phyloP scores from a whole-genome alignment of 108 stramenopile species.

The Phaeodactylum tricornutum region DNA sequence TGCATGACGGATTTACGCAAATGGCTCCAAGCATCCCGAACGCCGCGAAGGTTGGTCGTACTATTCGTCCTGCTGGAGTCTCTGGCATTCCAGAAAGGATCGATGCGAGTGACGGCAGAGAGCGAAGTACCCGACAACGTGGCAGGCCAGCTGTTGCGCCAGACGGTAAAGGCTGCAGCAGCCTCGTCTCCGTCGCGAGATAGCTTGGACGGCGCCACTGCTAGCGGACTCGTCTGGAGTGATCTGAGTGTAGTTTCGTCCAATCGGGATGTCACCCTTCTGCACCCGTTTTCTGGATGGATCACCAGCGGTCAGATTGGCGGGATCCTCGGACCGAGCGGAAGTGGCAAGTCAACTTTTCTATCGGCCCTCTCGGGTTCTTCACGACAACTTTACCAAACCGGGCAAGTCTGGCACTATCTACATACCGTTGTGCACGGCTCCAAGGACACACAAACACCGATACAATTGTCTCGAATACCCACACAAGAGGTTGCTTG shows the following conservation, averaged over 20 bases:
- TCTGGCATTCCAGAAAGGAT: too few relatives aligned
- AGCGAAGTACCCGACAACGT: too few relatives aligned
- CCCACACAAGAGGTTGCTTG: conserved; percentile 57
- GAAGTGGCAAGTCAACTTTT: conserved; percentile 59
- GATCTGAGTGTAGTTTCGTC: conserved; percentile 15
- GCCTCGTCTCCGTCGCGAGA: too few relatives aligned
- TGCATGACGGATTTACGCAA: too few relatives aligned
- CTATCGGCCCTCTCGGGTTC: conserved; percentile 31
- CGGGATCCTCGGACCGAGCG: conserved; percentile 58
- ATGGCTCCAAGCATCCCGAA: too few relatives aligned
- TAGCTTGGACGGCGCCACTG: too few relatives aligned
- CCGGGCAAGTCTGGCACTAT: not conserved
- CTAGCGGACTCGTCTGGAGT: conserved; percentile 18
- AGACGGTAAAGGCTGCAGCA: too few relatives aligned
- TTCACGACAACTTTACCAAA: not conserved
- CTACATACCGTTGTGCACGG: not conserved
- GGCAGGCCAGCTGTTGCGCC: too few relatives aligned
- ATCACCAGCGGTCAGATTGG: conserved; percentile 51
- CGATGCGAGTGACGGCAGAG: too few relatives aligned
- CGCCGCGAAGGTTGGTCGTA: too few relatives aligned
- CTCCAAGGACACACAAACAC: not conserved
- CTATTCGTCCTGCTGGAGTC: too few relatives aligned
- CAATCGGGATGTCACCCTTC: conserved; percentile 18
- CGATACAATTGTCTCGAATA: conserved; percentile 13
- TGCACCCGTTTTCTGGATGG: conserved; percentile 39